A percentile compares a stretch with the other conserved stretches of the same genome.
These are phyloP conservation scores for Microbotryum violaceum DNA, from an alignment of 1,284 basidiomycete species.

Conservation along the genomic window DNA sequence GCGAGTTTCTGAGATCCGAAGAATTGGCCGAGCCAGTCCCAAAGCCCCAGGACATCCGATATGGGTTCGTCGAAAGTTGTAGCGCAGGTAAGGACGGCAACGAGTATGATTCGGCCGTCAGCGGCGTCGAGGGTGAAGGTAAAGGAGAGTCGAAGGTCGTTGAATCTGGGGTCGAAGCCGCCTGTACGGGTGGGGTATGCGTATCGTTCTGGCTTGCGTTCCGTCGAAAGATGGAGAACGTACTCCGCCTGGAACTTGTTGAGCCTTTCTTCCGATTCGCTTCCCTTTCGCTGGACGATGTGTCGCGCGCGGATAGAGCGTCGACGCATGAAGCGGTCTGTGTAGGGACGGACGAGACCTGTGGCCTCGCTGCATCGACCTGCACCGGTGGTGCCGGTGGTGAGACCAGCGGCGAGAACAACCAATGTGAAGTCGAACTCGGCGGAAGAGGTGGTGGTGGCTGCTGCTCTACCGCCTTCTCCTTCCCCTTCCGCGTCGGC, in stretches of 20 bases:
- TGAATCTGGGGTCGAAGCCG: background rate
- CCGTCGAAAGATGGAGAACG: conserved; percentile 2
- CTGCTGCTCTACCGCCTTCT: background rate
- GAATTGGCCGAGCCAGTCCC: background rate
- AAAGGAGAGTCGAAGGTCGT: no score
- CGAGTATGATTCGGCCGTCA: background rate
- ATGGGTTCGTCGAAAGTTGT: conserved; percentile 21
- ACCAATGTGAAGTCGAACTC: background rate
- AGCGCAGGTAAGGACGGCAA: conserved; percentile 13
- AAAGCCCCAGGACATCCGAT: conserved; percentile 25
- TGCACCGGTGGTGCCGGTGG: background rate
- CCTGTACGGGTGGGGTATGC: background rate
- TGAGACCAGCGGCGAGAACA: background rate
- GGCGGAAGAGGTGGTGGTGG: background rate
- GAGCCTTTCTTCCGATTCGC: background rate
- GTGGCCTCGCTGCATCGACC: background rate
- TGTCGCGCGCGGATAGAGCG: background rate
- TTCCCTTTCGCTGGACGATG: background rate
- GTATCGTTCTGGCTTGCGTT: background rate
- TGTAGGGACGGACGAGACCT: no score
- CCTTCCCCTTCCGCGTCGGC: background rate
- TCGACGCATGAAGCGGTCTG: background rate
- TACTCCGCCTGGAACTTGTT: background rate
- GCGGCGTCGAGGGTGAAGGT: background rate
- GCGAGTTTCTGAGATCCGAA: background rate